Evolutionary conservation across 495 filamentous ascomycete species (phyloP), one percentile per base, ranked within the genome.

Genomic region (Neurospora sp.): DNA sequence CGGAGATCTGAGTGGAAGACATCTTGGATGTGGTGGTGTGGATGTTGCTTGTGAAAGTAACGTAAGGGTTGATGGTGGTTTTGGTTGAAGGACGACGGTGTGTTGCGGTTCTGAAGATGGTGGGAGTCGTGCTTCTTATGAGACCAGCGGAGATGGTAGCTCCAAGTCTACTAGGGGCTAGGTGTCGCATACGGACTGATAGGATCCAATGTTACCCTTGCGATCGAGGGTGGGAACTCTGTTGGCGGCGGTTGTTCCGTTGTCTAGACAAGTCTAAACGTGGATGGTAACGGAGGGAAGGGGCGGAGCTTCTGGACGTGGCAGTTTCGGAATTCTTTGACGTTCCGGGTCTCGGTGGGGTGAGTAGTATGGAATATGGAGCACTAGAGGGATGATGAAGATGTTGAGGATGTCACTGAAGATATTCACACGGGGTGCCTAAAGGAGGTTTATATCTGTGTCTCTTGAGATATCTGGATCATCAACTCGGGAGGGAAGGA

Each of bases 1-100:
- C 71, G 41, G 71, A 76, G 74, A 71, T 53, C 53, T 61, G 53
- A 31, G 77, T 70, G 75, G 79, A 59, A 53, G 80, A 59, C 80
- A 82, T 75, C n/a, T 41, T 75, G 73, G 44, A 35, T 12, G 66
- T 76, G 40, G 53, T 16, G 72, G 42, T 48, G 72, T 59, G 66
- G 71, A 70, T 40, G 59, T 71, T 73, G 31, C 59, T 78, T 72
- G 72, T 72, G 73, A 72, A 12, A 53, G 44, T 42, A 42, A 42
- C 40, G 40, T 9, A 31, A 61, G 53, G 77, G n/a, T 70, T 73
- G 61, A 69, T 44, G 37, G 68, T 72, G 27, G 70, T 73, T 27
- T 53, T 61, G 38, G 69, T 72, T 31, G 53, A 61, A 61, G 11
- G 46, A 53, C 40, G 46, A 53, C 40, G 72, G 40, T 27, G 68